Base-by-base conservation (phyloP, 176 grass and related monocot genomes). In the Oryza meridionalis region DNA sequence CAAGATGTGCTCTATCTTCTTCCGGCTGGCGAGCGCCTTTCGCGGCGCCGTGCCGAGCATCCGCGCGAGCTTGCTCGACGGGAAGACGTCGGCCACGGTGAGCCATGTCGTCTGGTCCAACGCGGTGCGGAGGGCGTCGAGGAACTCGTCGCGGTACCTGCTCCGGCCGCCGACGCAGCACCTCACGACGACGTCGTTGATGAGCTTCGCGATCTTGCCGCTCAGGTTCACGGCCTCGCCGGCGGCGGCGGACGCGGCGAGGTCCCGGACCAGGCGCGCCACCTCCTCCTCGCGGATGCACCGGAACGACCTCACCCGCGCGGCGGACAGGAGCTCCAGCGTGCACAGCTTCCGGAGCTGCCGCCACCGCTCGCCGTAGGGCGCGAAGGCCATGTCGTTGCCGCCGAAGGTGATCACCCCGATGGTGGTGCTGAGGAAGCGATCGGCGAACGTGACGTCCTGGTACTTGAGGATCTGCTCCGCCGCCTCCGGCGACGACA, bases 201-300 rank as follows among this genome's bases (percentile, higher is more conserved):
- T 13, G 63, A 76, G 11, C 5, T 2, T 24, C 3, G 40, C 32
- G 11, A 69, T 27, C 14, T 0, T 51, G 45, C 10, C 11, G 14
- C 64, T 6, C 44, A 84, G 0, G 32, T 84, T 4, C 5, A 84
- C 47, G 47, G 47, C 0, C 13, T 32, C 9, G n/a, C 82, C 82
- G 7, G 44, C 19, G 45, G 13, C 31, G 6, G 65, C 47, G 15
- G 27, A 14, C 6, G 73, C 15, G 1, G 65, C 47, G 22, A 77
- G 14, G 64, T 2, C 26, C 22, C 0, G 16, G 35, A 77, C 0
- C 33, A 77, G 8, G 13, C 73, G 46, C 33, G 82, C 64, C 46
- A 27, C 64, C 82, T 84, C 82, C 11, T 77, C 82, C 82, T 84
- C 82, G 1, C 82, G 73, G 73, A 77, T 44, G 73, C 64, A 9